These are phyloP conservation scores for Boletellus emodensis DNA, from an alignment of 768 basidiomycete species.

Conservation along the genomic window DNA sequence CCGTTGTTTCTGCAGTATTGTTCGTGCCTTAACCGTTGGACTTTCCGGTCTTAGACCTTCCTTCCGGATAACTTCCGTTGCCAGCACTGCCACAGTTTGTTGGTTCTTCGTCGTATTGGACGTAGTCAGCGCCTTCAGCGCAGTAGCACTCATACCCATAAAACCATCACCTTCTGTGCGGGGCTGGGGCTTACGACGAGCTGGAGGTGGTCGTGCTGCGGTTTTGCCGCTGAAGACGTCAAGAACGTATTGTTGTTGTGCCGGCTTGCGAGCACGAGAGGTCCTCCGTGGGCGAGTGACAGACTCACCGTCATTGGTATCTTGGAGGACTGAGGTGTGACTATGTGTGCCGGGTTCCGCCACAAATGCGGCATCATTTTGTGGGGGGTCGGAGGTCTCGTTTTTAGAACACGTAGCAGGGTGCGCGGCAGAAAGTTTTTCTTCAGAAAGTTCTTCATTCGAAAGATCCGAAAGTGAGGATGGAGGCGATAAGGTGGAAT, in stretches of 20 bases:
- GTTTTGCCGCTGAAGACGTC: constrained; percentile 37
- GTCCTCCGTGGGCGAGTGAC: constrained; percentile 42
- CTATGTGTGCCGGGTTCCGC: not conserved
- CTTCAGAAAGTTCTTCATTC: constrained; percentile 13
- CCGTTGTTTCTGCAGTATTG: constrained; percentile 60
- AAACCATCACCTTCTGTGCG: constrained; percentile 43
- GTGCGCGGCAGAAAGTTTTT: not conserved
- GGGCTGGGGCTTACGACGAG: constrained; percentile 44
- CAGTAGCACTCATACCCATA: constrained; percentile 63
- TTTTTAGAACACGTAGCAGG: not conserved
- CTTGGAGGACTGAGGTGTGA: constrained; percentile 14
- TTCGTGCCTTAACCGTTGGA: constrained; percentile 70
- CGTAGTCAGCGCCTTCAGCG: constrained; percentile 65
- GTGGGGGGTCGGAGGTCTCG: not conserved
- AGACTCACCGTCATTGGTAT: not conserved
- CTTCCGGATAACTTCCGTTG: constrained; percentile 67
- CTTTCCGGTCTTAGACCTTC: constrained; percentile 73
- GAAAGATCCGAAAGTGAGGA: constrained; percentile 25
- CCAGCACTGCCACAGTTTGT: constrained; percentile 54
- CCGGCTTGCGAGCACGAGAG: constrained; percentile 45
- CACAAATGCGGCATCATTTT: constrained; percentile 11
- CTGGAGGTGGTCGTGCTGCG: constrained; percentile 27
- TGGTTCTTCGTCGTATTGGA: constrained; percentile 75
- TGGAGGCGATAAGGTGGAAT: constrained; percentile 2
- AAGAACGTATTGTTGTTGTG: constrained; percentile 29